These are phyloP conservation scores for Lactarius indigo DNA, from an alignment of 768 basidiomycete genomes.

Conservation along the genomic window DNA sequence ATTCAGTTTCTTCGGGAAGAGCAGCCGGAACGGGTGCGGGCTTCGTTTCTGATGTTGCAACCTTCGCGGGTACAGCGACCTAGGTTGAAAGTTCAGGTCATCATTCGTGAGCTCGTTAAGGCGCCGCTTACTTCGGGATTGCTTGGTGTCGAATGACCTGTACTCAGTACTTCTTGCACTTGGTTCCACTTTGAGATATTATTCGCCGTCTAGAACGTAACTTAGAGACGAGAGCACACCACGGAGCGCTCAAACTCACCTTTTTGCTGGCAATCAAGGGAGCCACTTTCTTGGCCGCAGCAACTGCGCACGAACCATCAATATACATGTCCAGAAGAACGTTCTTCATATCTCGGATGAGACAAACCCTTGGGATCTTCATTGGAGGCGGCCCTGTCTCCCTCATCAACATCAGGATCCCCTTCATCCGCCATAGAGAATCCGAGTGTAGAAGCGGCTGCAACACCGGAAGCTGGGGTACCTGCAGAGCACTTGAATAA, in stretches of 20 bases:
- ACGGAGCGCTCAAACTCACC: conserved; percentile 38
- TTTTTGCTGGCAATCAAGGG: conserved; percentile 84
- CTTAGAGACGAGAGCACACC: background rate
- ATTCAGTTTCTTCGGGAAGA: conserved; percentile 53
- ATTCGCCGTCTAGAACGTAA: conserved; percentile 58
- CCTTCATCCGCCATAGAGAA: conserved; percentile 64
- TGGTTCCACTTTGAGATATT: conserved; percentile 98
- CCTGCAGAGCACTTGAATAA: conserved; percentile 1
- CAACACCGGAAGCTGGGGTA: conserved; percentile 30
- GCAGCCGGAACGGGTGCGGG: conserved; percentile 35
- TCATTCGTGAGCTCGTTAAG: background rate
- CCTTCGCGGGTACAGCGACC: conserved; percentile 9
- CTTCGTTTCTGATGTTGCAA: conserved; percentile 10
- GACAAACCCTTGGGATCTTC: conserved; percentile 51
- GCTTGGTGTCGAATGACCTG: conserved; percentile 26
- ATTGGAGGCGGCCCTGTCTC: conserved; percentile 32
- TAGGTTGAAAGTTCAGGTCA: conserved; percentile 17
- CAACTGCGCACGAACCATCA: conserved; percentile 38
- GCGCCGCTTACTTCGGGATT: conserved; percentile 15
- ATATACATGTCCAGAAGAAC: conserved; percentile 29
- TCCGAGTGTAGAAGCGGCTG: conserved; percentile 49
- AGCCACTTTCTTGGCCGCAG: conserved; percentile 65
- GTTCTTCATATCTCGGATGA: conserved; percentile 29
- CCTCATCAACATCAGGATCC: conserved; percentile 41
- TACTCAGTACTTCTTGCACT: conserved; percentile 80